Conservation (phyloP, 2,329 filamentous ascomycete species). For the Penicillium sumatraense region DNA sequence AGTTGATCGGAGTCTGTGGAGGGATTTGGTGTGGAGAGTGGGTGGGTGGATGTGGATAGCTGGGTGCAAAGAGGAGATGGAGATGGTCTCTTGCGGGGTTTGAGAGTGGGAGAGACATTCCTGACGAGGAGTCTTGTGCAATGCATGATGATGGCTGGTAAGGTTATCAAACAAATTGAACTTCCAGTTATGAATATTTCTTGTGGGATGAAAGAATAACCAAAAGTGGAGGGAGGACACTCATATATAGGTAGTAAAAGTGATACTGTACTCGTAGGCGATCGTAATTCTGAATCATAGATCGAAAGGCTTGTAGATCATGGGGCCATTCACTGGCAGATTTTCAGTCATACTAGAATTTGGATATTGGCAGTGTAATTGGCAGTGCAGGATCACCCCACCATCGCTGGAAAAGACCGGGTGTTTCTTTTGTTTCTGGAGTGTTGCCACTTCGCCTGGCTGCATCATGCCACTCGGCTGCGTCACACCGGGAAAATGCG, state of each 20-base stretch:
- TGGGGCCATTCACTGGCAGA: slow-evolving; percentile 1
- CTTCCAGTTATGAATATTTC: neutral
- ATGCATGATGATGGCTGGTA: slow-evolving; percentile 6
- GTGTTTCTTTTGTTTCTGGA: neutral
- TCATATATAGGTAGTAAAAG: neutral
- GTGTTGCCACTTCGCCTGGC: slow-evolving; percentile 12
- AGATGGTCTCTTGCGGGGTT: neutral
- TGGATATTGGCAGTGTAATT: too few relatives aligned
- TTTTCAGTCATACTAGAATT: too few relatives aligned
- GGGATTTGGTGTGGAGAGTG: slow-evolving; percentile 2
- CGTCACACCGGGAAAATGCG: slow-evolving; percentile 1
- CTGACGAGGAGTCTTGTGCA: slow-evolving; percentile 11
- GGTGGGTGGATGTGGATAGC: neutral
- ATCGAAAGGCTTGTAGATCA: neutral
- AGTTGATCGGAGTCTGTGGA: slow-evolving; percentile 23
- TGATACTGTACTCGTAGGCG: neutral
- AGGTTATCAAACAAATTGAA: neutral
- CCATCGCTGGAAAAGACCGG: neutral
- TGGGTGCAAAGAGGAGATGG: slow-evolving; percentile 7
- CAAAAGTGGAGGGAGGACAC: neutral
- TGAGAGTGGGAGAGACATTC: slow-evolving; percentile 8
- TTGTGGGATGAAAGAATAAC: neutral
- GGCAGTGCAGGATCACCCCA: neutral
- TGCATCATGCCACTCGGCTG: slow-evolving; percentile 12
- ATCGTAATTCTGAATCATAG: neutral